Base-by-base conservation (phyloP, 768 basidiomycete species). In the Fibroporia radiculosa region DNA sequence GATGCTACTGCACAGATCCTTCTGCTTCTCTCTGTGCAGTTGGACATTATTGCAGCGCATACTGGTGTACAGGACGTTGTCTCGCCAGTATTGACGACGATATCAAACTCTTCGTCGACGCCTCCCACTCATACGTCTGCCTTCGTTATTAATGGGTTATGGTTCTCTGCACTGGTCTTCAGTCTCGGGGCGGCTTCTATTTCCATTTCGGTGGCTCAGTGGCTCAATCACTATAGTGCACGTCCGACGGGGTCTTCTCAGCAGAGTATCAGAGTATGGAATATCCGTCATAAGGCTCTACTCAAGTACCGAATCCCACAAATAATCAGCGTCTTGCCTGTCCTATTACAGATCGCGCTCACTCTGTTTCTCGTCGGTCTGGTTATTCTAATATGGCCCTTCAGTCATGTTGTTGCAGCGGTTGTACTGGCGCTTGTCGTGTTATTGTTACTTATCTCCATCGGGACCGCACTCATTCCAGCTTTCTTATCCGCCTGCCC, bases 281-380 rank as follows among this genome's bases (percentile, higher is more conserved):
- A 59, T 13, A 49, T 57, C n/a, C 54, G 61, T n/a, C 45, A 51
- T 22, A 44, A 54, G 19, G 52, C 50, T 20, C 48, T 59, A 57
- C 31, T 39, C 0, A 38, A 41, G 16, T 62, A 59, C 59, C 28
- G 48, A 35, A 47, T 51, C 2, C 16, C 32, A 2, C 37, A 18
- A 5, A 47, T 55, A n/a, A 48, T 51, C 2, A 23, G 44, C n/a
- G 16, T 53, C 3, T 43, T 58, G 2, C 54, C 56, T 24, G 42
- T 51, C 5, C 45, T 55, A 14, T 47, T 58, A 11, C 52, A 53
- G 35, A 12, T 50, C 2, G 41, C 54, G 13, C 37, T 58, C 13
- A 27, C 53, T 13, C 23, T 55, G 23, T 58, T 58, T 42, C 36
- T 56, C 16, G 27, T 26, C 16, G 57, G 55, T 1, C 29, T 58